Base-by-base conservation (phyloP, 768 basidiomycete genomes). In the Mycena vulgaris region DNA sequence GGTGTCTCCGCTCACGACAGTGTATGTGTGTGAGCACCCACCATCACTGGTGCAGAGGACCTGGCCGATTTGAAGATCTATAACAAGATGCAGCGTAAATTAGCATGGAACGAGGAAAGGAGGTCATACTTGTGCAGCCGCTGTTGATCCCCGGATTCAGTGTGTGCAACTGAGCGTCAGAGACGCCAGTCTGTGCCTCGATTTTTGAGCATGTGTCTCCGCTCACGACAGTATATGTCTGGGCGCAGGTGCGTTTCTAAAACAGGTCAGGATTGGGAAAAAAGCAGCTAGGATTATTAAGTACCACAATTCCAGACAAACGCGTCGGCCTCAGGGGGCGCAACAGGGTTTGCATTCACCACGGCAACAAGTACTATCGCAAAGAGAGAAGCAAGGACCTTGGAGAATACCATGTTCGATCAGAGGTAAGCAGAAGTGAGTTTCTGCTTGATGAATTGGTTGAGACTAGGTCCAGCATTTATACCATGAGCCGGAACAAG, bases 111-210 rank as follows among this genome's bases (percentile, higher is more conserved):
- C n/a, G 23, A 3, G 19, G 42, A 30, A 21, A 63, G 31, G 35
- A 19, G 27, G 16, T 27, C 51, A 28, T 55, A 64, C 63, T 55
- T 14, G 63, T 64, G 63, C 63, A 64, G 27, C 45, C 63, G 25
- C 51, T 64, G 63, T 64, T 64, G 35, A 64, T 64, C 14, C n/a
- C 21, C 5, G 63, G 63, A 39, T 64, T 64, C 39, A 64, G 63
- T 27, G 63, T 25, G 27, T 55, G 63, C 51, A 64, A 25, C 33
- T 30, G 30, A 30, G 63, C 28, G 28, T 64, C 63, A 19, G 63
- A 64, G 45, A 64, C 27, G 8, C 63, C 63, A 28, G 35, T 40
- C 14, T 27, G 23, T 11, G 28, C 7, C 37, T 64, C 63, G 19
- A 64, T 64, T 19, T 3, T 23, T 10, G 30, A 31, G 51, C 63